A percentile compares a stretch with the other conserved stretches of the same genome.
These are phyloP conservation scores for Fusarium sacchari DNA, from an alignment of 2,329 filamentous ascomycete species.

Conservation along the genomic window DNA sequence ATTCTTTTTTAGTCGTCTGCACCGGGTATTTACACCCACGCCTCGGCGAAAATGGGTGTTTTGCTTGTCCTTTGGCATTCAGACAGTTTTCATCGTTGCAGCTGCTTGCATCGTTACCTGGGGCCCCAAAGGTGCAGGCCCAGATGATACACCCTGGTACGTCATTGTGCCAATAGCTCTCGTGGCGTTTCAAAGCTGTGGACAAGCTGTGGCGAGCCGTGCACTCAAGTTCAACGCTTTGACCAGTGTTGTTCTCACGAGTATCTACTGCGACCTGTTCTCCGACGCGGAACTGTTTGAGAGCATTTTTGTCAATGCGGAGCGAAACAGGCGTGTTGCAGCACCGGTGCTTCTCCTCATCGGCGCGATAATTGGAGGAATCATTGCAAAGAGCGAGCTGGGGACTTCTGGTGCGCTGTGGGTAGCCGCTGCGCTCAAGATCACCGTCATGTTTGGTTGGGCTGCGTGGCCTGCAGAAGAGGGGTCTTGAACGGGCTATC, in stretches of 20 bases:
- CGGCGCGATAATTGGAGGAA: conserved; percentile 61
- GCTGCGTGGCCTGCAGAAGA: conserved; percentile 66
- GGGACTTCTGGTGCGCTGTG: conserved; percentile 67
- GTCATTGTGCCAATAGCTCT: conserved; percentile 74
- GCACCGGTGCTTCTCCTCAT: conserved; percentile 61
- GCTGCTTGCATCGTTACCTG: conserved; percentile 66
- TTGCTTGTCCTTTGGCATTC: conserved; percentile 64
- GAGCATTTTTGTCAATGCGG: conserved; percentile 52
- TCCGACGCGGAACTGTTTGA: conserved; percentile 66
- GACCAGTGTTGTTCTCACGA: conserved; percentile 83
- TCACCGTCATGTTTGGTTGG: conserved; percentile 67
- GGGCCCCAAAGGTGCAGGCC: conserved; percentile 51
- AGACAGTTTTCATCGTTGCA: conserved; percentile 59
- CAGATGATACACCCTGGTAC: conserved; percentile 63
- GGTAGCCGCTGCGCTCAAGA: conserved; percentile 68
- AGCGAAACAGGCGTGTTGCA: conserved; percentile 61
- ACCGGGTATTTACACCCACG: conserved; percentile 61
- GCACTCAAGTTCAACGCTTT: conserved; percentile 75
- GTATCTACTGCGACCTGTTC: conserved; percentile 83
- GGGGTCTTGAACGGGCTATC: conserved; percentile 5
- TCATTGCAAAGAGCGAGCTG: conserved; percentile 58
- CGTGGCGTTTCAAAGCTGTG: conserved; percentile 80
- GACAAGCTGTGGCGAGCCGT: conserved; percentile 79
- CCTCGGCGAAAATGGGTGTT: conserved; percentile 73
- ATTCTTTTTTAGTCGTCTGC: conserved; percentile 75